Base-by-base conservation (phyloP, 192 early-diverging fungal genomes). In the Chytriomyces hyalinus region DNA sequence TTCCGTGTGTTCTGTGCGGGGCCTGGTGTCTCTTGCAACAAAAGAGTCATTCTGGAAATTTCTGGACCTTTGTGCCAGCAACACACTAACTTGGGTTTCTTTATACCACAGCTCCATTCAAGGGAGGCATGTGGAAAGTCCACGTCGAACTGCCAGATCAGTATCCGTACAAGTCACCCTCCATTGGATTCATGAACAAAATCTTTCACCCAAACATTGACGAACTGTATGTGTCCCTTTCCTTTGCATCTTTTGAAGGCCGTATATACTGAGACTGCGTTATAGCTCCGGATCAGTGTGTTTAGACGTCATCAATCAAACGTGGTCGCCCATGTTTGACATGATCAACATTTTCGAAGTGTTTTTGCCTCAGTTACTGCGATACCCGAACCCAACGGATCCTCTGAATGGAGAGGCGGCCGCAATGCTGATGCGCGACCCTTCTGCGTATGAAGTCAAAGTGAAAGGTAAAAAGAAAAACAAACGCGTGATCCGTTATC, bases 171-270 rank as follows among this genome's bases (percentile, higher is more conserved):
- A 97, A 97, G 86, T 96, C 95, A 36, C 98, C 97, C 15, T 97
- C 96, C 60, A 99, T 99, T 71, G 98, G 98, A 9, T 99, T 99
- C 80, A 94, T 95, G 88, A 99, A 99, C 91, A 97, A 93, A 83
- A 98, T 99, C 74, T 99, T 97, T 83, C 98, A 99, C 78, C 98
- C 98, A 13, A 99, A 99, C 84, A 99, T 99, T 67, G 98, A 99
- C 84, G 98, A 99, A 83, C 87, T 97, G 88, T 95, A 80, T 85
- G 88, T 86, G 65, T 24, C 43, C 26, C 47, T 79, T 61, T 15
- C 22, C 2, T 65, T 49, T 2, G 4, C 4, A 69, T 69, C 17
- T 76, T 11, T 57, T 43, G 24, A 73, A 4, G n/a, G 15, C 20
- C 6, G 4, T 71, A 15, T 83, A 10, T 44, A 7, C 48, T 69